Conservation (phyloP, 352 stramenopile species). For the Pythium biforme region DNA sequence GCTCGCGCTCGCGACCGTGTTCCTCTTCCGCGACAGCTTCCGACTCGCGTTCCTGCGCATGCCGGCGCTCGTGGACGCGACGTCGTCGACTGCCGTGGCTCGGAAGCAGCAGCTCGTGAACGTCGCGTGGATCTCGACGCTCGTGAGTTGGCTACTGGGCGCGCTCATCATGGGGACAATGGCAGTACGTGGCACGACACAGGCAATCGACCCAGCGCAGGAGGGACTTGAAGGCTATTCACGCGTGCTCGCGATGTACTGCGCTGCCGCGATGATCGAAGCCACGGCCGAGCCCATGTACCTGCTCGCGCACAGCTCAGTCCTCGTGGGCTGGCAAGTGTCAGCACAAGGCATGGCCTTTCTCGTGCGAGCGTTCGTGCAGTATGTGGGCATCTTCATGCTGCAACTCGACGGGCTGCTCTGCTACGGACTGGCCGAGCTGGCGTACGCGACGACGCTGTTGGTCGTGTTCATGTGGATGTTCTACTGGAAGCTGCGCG, state of each 20-base stretch:
- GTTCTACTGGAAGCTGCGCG: constrained; percentile 53
- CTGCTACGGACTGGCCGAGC: constrained; percentile 72
- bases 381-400: constrained; percentile 67
- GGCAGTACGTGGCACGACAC: constrained; percentile 6
- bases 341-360: constrained; percentile 75
- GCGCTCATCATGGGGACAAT: constrained; percentile 30
- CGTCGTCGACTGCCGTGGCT: not conserved
- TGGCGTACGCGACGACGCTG: constrained; percentile 68
- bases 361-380: constrained; percentile 59
- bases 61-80: constrained; percentile 49
- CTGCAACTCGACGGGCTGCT: constrained; percentile 58
- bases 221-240: constrained; percentile 42
- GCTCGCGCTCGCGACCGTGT: constrained; percentile 85
- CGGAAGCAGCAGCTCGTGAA: constrained; percentile 69
- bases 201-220: not conserved
- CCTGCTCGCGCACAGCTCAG: constrained; percentile 68
- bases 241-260: constrained; percentile 71
- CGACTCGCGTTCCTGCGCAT: constrained; percentile 84
- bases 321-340: constrained; percentile 84
- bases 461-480: constrained; percentile 54
- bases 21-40: constrained; percentile 89
- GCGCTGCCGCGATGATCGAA: constrained; percentile 74
- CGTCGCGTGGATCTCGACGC: constrained; percentile 71
- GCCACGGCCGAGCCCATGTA: constrained; percentile 83
- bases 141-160: constrained; percentile 56